A percentile compares a stretch with the other conserved stretches of the same genome.
phyloP scores from a whole-genome alignment of 2,329 filamentous ascomycete genomes.

The Ophiocordyceps camponoti-floridani region DNA sequence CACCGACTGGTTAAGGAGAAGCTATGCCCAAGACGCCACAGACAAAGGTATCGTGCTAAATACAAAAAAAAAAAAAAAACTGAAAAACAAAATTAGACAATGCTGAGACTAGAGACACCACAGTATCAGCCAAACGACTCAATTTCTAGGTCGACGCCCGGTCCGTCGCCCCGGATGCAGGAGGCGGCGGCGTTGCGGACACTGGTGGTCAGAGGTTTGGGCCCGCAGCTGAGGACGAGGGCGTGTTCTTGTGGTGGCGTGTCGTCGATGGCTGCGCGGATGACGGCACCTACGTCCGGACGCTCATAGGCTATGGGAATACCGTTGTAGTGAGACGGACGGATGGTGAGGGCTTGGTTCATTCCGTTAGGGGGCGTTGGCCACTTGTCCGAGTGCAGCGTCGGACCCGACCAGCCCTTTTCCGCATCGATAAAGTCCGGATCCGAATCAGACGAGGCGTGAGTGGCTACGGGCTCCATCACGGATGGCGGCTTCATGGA shows the following conservation, averaged over 20 bases:
- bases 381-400: background rate
- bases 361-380: background rate
- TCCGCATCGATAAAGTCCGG: background rate
- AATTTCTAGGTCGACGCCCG: slow-evolving; percentile 27
- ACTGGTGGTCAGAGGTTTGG: slow-evolving; percentile 20
- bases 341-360: background rate
- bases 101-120: background rate
- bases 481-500: background rate
- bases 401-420: background rate
- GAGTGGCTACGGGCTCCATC: background rate
- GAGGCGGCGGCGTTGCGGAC: slow-evolving; percentile 22
- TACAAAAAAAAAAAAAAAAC: background rate
- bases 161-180: slow-evolving; percentile 20
- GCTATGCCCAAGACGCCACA: background rate
- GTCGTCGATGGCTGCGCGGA: slow-evolving; percentile 13
- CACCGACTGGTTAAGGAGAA: too few species aligned
- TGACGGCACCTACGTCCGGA: slow-evolving; percentile 18
- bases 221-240: slow-evolving; percentile 28
- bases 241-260: slow-evolving; percentile 14
- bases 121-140: slow-evolving; percentile 27
- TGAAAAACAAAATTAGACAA: background rate
- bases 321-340: slow-evolving; percentile 1
- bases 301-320: slow-evolving; percentile 13
- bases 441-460: background rate
- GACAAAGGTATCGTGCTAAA: background rate